phyloP scores from a whole-genome alignment of 345 rosid genomes.

The Eutrema japonicum region DNA sequence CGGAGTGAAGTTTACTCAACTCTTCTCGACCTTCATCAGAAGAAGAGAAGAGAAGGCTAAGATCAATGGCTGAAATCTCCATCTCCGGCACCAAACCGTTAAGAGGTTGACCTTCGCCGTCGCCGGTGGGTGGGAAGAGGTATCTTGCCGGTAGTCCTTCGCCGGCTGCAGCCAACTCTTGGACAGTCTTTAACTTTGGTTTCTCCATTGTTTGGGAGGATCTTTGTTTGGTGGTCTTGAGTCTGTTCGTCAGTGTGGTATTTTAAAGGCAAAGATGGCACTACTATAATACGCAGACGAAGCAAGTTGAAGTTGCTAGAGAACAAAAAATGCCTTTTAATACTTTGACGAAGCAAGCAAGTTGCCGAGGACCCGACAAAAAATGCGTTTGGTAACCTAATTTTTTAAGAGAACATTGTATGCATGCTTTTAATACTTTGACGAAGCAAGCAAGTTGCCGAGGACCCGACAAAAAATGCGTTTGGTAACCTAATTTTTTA shows the following conservation, averaged over 20 bases:
- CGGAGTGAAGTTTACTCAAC: conserved; percentile 55
- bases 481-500: too few species aligned
- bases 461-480: too few species aligned
- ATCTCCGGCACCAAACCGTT: conserved; percentile 45
- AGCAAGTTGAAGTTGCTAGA: not conserved
- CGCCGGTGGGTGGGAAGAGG: conserved; percentile 35
- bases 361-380: too few species aligned
- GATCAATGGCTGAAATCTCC: conserved; percentile 58
- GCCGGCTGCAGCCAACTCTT: conserved; percentile 47
- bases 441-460: too few species aligned
- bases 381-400: too few species aligned
- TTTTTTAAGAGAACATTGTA: too few species aligned
- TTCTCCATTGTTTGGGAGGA: conserved; percentile 15
- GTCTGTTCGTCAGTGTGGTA: not conserved
- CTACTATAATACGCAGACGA: not conserved
- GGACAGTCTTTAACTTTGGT: conserved; percentile 45
- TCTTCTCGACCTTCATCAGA: conserved; percentile 47
- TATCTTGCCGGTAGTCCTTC: conserved; percentile 52
- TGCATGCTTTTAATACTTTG: too few species aligned
- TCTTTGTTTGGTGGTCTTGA: conserved; percentile 7
- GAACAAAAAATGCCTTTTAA: too few species aligned
- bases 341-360: too few species aligned
- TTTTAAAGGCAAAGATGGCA: not conserved
- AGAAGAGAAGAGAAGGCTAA: conserved; percentile 55
- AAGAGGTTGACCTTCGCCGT: conserved; percentile 30